phyloP scores from a whole-genome alignment of 139 green algal species.

The Haematococcus sp. region DNA sequence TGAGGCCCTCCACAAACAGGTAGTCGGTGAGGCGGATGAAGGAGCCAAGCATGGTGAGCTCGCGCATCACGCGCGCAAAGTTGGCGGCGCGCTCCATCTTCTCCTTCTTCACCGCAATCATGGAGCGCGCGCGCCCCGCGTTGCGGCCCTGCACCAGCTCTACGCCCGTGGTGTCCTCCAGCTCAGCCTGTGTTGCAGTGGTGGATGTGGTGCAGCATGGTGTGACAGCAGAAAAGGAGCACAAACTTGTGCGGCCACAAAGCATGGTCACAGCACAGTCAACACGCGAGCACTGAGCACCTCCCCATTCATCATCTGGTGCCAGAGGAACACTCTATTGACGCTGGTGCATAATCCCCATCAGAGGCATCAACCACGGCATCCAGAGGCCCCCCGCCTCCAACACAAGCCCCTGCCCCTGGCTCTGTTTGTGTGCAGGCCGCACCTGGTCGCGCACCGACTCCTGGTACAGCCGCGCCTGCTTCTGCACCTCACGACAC shows the following conservation, averaged over 20 bases:
- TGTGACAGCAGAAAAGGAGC: not conserved
- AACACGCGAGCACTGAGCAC: no score
- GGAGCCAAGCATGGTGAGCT: constrained; percentile 66
- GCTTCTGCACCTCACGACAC: constrained; percentile 62
- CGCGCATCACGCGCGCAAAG: constrained; percentile 67
- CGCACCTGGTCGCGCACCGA: constrained; percentile 55
- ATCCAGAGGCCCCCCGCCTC: no score
- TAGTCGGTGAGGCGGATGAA: constrained; percentile 79
- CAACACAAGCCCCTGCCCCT: no score
- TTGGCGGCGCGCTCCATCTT: constrained; percentile 75
- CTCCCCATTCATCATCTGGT: no score
- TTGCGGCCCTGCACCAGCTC: constrained; percentile 53
- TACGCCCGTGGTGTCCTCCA: constrained; percentile 77
- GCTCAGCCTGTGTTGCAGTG: constrained; percentile 39
- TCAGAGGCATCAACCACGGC: not conserved
- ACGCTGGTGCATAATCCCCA: no score
- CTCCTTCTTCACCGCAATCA: constrained; percentile 63
- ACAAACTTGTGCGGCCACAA: no score
- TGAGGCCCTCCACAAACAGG: constrained; percentile 61
- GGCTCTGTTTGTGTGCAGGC: no score
- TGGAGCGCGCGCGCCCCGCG: constrained; percentile 38
- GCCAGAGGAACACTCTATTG: no score
- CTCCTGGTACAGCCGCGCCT: constrained; percentile 70
- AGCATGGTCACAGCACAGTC: no score
- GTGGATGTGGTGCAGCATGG: not conserved